These are phyloP conservation scores for Oenanthe sinensis DNA, from an alignment of 129 eudicot species.

Conservation along the genomic window DNA sequence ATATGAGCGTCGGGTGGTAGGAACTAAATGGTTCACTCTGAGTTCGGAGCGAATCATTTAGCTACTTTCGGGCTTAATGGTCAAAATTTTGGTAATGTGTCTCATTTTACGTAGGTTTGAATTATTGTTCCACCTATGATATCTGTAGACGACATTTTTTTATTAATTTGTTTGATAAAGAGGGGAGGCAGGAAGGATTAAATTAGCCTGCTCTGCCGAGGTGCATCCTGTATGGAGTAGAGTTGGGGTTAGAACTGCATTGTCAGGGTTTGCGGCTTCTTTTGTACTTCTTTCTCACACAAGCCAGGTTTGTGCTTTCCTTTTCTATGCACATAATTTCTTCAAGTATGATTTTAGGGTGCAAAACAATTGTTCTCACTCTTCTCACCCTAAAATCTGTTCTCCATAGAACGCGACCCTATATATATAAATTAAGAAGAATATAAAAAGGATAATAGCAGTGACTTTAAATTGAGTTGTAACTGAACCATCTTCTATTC, in stretches of 20 bases:
- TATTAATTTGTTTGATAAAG: slow-evolving; percentile 19
- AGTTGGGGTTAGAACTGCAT: slow-evolving; percentile 35
- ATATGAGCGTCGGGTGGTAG: neutral
- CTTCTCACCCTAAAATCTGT: neutral
- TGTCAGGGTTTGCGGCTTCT: slow-evolving; percentile 73
- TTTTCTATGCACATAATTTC: neutral
- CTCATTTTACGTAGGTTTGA: neutral
- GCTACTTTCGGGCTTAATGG: neutral
- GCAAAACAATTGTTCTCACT: neutral
- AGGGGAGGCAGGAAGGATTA: slow-evolving; percentile 30
- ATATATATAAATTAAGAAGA: neutral
- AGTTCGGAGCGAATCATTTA: neutral
- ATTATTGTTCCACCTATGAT: neutral
- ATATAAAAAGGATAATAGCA: neutral
- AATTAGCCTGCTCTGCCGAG: slow-evolving; percentile 30
- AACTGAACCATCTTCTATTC: neutral
- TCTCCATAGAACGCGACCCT: neutral
- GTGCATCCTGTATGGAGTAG: slow-evolving; percentile 28
- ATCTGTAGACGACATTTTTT: neutral
- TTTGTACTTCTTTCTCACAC: slow-evolving; percentile 50
- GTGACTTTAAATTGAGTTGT: neutral
- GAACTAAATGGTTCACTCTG: neutral
- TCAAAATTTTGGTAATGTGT: neutral
- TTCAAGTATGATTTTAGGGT: neutral
- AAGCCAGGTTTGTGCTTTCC: slow-evolving; percentile 44